Evolutionary conservation across 805 yeast genomes (phyloP), one percentile per base, ranked within the genome.

Genomic region (Blastobotrys attinorum): DNA sequence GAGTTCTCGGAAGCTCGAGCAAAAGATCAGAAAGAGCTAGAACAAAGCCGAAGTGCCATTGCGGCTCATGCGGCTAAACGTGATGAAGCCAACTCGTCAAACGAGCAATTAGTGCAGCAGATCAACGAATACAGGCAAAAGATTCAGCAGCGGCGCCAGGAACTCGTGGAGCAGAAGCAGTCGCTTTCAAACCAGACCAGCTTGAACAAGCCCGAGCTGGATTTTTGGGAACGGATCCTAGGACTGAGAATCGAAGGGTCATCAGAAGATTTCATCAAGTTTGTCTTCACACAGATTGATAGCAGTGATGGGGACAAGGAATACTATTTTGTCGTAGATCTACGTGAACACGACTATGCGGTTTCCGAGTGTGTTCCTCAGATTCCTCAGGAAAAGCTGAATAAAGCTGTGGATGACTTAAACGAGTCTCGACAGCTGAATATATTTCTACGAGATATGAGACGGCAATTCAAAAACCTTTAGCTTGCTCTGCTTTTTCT

Each of bases 241-340:
- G 86, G 87, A 1, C 55, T 81, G 44, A 63, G 64, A 29, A 70
- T 81, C 16, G 76, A 73, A 43, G 78, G 77, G 3, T 58, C 75
- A 1, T 59, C 63, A 16, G 71, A 68, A 5, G 76, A 72, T 42
- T 50, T 69, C 27, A 55, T 81, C 36, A 62, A 60, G 45, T 75
- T 81, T 52, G 60, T 64, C 2, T 80, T 79, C 53, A 58, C 57
- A 1, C 72, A 73, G 39, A 62, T 79, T 15, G 76, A 73, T 48
- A 64, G 71, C 15, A 58, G 63, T 27, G 62, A 75, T 40, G 56
- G 65, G 35, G 65, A 65, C 31, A 59, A 61, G 31, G 70, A 69
- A 50, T 75, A 69, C 47, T 56, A 64, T 50, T 51, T 76, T 7
- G 68, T 70, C 13, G 46, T 81, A 17, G 71, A 71, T 47, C 70